phyloP scores from a whole-genome alignment of 345 rosid genomes.

The Gossypium thurberi region DNA sequence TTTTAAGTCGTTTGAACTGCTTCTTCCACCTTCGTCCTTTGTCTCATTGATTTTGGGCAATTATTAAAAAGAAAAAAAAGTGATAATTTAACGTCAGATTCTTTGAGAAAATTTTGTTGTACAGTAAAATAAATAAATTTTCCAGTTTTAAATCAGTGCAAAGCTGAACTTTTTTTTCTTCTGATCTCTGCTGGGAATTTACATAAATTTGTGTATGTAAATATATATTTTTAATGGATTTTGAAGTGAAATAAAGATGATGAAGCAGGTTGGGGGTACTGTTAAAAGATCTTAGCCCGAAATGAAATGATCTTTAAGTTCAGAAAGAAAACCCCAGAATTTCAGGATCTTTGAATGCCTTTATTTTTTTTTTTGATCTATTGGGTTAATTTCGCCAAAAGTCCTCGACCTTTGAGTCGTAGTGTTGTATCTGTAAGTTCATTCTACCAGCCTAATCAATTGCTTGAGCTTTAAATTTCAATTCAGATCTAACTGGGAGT shows the following conservation, averaged over 20 bases:
- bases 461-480: too few relatives aligned
- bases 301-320: constrained; percentile 2
- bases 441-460: too few relatives aligned
- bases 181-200: not conserved
- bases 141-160: constrained; percentile 5
- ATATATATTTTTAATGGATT: not conserved
- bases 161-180: not conserved
- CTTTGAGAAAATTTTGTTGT: not conserved
- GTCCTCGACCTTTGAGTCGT: too few relatives aligned
- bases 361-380: not conserved
- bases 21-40: constrained; percentile 3
- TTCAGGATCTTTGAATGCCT: not conserved
- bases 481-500: too few relatives aligned
- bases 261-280: not conserved
- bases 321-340: constrained; percentile 4
- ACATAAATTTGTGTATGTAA: not conserved
- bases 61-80: not conserved
- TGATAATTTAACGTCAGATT: constrained; percentile 1
- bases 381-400: not conserved
- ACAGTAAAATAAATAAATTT: not conserved
- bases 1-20: constrained; percentile 3
- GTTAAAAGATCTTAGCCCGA: not conserved
- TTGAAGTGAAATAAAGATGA: not conserved
- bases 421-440: too few relatives aligned
- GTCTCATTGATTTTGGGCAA: not conserved